Base-by-base conservation (phyloP, 768 basidiomycete species). In the Cantharellus anzutake region DNA sequence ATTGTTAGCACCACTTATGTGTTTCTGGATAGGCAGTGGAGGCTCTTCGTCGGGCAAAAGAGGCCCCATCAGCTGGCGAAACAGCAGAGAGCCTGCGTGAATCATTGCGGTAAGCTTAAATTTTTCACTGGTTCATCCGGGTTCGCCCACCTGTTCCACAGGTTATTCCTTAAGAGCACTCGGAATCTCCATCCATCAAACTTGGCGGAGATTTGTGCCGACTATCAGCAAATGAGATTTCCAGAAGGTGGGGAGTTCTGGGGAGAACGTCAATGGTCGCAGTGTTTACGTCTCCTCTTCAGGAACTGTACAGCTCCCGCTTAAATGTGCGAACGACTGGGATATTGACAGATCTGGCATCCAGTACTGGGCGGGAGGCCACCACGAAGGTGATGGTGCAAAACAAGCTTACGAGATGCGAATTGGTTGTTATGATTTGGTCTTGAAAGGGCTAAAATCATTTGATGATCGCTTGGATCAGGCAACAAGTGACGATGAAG, bases 141-240 rank as follows among this genome's bases (percentile, higher is more conserved):
- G 41, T 38, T 57, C 59, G 35, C 65, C 20, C 35, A 35, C 42
- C 37, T 0, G 41, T n/a, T 11, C 5, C 20, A 5, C 63, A 93
- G 93, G 53, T 70, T 98, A 48, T 97, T 96, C 71, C 80, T 78
- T 59, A 92, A 92, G 69, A 91, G 89, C 20, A 84, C 90, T 3
- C 80, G 82, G 38, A 86, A 86, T 61, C 72, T 98, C 51, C 84
- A 86, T 55, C 80, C 88, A 42, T 82, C 89, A 57, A 85, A 87
- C 67, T 76, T 97, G 37, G 76, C 83, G 39, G 91, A 96, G 67
- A 79, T 96, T 38, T 80, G 84, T 62, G 81, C 81, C n/a, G 89
- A 97, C 66, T 98, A 92, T 69, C 86, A 86, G 62, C 80, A 84
- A 61, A 72, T 96, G 59, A 76, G 79, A 60, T 97, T 84, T 66